Evolutionary conservation across 208 protist genomes (phyloP).

Genomic region (Acanthamoeba royreba): DNA sequence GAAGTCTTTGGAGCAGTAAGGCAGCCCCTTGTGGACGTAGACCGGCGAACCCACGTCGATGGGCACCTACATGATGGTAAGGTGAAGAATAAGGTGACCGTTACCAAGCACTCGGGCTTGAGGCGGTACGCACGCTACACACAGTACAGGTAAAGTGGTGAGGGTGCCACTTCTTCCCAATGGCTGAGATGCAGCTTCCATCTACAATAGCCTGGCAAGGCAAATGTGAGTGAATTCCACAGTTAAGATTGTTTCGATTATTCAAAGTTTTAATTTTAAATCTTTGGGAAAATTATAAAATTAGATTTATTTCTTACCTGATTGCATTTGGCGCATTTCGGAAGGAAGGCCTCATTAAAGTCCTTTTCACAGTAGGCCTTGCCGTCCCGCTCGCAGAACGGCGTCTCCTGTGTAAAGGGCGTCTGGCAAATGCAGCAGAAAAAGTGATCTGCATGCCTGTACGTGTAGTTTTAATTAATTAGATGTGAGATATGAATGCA

Average conservation of each 20-base stretch:
- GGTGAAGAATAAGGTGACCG: no score
- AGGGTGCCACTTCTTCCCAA: constrained; percentile 3
- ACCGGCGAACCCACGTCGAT: not conserved
- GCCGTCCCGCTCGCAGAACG: not conserved
- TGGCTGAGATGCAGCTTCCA: not conserved
- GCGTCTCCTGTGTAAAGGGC: not conserved
- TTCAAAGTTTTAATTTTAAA: no score
- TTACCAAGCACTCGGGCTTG: no score
- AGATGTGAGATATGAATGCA: no score
- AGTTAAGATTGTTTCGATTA: no score
- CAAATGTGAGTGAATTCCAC: no score
- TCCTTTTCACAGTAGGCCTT: not conserved
- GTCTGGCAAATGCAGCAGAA: not conserved
- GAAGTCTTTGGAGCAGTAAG: not conserved
- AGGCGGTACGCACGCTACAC: not conserved
- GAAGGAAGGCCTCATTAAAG: not conserved
- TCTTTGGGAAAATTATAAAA: no score
- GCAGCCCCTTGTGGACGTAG: not conserved
- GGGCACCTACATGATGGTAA: not conserved
- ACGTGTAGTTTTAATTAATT: no score
- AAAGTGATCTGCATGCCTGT: not conserved
- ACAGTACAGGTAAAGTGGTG: not conserved
- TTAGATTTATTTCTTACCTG: no score
- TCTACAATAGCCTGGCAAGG: not conserved
- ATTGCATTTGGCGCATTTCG: not conserved